Base-by-base conservation (phyloP, 306 rosid species). In the Cicer yamashitae region DNA sequence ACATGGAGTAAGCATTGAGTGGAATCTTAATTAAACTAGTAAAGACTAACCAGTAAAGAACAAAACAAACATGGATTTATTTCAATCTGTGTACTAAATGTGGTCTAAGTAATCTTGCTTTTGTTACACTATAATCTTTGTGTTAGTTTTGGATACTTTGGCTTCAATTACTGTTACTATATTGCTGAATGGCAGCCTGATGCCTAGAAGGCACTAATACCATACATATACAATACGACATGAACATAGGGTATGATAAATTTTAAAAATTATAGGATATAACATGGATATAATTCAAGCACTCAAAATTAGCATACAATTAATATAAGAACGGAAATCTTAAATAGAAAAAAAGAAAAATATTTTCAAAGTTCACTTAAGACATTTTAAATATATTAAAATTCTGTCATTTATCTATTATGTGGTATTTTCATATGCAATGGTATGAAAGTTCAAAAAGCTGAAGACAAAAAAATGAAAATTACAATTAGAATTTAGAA, bases 141-240 rank as follows among this genome's bases (percentile, higher is more conserved):
- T 52, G 45, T 69, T 70, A 53, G 77, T 59, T 60, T 77, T 80
- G 61, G 44, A 8, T 56, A 62, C 46, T 47, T 22, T 62, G 56
- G 14, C 40, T 57, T 73, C 48, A 40, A 41, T 45, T 77, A 25
- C 62, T 65, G 47, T 75, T 66, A 70, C 30, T 67, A 66, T 71
- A 67, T 61, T 20, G 39, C 40, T 25, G 70, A 65, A 43, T 34
- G 17, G 34, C 34, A 43, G 50, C 38, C 10, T 43, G 70, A 20
- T 65, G n/a, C 52, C 9, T 41, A 43, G 70, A 43, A 43, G 9
- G 50, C 38, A 10, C 8, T 7, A 34, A 60, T 34, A 43, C 41
- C 41, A 58, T 15, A 25, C 15, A 34, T 60, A 11, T 60, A 34
- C 6, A 5, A 58, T 58, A 25, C 11, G 15, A 6, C 7, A 57